phyloP scores from a whole-genome alignment of 2,329 filamentous ascomycete genomes.

The Arachnopeziza araneosa region DNA sequence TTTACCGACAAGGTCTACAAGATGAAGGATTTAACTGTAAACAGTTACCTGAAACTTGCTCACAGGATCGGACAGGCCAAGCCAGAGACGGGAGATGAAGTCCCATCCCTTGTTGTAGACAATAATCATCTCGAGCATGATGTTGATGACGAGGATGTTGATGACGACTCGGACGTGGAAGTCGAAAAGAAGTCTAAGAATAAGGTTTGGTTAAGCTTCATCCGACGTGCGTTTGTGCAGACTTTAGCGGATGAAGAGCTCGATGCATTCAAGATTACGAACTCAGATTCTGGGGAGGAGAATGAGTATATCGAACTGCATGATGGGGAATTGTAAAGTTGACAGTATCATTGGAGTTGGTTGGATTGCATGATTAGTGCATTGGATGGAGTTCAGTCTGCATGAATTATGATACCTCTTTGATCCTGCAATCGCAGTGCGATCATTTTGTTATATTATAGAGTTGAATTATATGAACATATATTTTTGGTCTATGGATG shows the following conservation, averaged over 20 bases:
- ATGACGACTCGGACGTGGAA: constrained; percentile 25
- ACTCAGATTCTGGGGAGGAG: not conserved
- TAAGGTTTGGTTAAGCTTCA: constrained; percentile 72
- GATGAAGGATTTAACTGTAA: constrained; percentile 77
- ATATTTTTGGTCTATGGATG: not conserved
- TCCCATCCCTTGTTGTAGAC: constrained; percentile 1
- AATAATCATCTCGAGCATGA: constrained; percentile 11
- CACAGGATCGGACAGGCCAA: constrained; percentile 62
- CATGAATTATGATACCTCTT: not conserved
- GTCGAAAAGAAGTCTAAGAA: constrained; percentile 42
- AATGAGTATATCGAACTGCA: not conserved
- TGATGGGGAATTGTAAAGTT: not conserved
- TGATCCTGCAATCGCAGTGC: not conserved
- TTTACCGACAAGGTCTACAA: constrained; percentile 69
- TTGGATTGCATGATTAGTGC: not conserved
- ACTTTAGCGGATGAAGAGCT: constrained; percentile 64
- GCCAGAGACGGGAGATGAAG: constrained; percentile 29
- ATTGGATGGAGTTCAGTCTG: not conserved
- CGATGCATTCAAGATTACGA: constrained; percentile 20
- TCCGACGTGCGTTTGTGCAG: constrained; percentile 73
- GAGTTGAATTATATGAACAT: not conserved
- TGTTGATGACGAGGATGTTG: constrained; percentile 10
- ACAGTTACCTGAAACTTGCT: constrained; percentile 74
- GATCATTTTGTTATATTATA: not conserved
- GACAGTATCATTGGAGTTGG: not conserved